Percentiles rank a stretch among this genome's conserved stretches.
phyloP scores from a whole-genome alignment of 805 yeast genomes.

The Candida glaebosa region DNA sequence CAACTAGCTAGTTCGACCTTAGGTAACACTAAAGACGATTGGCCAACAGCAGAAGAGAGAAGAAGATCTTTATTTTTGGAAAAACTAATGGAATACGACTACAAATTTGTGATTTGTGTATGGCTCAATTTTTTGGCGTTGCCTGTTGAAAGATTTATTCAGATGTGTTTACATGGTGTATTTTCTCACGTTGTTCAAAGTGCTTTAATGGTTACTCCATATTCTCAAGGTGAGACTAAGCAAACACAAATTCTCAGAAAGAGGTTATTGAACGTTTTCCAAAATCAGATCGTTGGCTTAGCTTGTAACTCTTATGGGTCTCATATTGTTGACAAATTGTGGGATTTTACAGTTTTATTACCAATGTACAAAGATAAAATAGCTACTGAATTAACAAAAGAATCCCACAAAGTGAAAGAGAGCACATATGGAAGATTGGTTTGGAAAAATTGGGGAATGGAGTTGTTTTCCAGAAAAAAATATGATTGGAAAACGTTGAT shows the following conservation, averaged over 20 bases:
- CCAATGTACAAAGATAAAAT: conserved; percentile 85
- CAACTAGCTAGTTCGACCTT: conserved; percentile 66
- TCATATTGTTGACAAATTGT: conserved; percentile 79
- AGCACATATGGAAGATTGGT: conserved; percentile 86
- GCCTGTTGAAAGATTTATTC: conserved; percentile 57
- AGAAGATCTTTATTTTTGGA: conserved; percentile 74
- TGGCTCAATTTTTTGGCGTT: conserved; percentile 59
- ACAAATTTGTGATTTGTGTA: conserved; percentile 51
- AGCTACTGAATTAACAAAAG: conserved; percentile 60
- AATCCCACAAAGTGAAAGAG: conserved; percentile 70
- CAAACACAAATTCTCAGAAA: conserved; percentile 56
- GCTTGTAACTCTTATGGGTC: conserved; percentile 89
- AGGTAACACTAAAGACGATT: conserved; percentile 79
- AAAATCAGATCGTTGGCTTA: conserved; percentile 52
- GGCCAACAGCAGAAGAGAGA: conserved; percentile 92
- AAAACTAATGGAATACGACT: conserved; percentile 66
- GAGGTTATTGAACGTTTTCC: conserved; percentile 61
- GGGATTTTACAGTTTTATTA: conserved; percentile 74
- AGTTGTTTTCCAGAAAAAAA: conserved; percentile 66
- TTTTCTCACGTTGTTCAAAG: conserved; percentile 85
- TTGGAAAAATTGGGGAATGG: conserved; percentile 95
- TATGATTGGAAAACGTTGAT: conserved; percentile 77
- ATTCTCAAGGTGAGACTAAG: conserved; percentile 40
- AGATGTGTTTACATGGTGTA: conserved; percentile 85
- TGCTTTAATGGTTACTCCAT: conserved; percentile 43